A percentile compares a stretch with the other conserved stretches of the same genome.
These are phyloP conservation scores for Colletotrichum filicis DNA, from an alignment of 2,329 filamentous ascomycete species.

Conservation along the genomic window DNA sequence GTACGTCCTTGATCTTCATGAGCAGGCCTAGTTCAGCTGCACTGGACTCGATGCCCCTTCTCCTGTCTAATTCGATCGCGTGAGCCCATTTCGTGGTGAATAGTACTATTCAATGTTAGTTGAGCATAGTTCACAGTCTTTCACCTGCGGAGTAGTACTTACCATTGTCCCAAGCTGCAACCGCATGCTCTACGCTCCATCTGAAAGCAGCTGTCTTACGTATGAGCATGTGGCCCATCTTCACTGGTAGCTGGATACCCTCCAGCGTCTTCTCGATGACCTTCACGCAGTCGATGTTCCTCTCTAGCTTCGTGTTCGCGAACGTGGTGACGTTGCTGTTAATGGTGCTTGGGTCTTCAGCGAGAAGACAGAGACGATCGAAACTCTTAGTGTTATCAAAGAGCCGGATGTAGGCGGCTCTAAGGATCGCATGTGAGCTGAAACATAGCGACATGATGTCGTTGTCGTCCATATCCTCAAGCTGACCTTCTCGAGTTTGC, in stretches of 20 bases:
- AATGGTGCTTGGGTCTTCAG: neutral
- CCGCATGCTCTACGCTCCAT: slow-evolving; percentile 8
- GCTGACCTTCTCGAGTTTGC: neutral
- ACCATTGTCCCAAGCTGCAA: neutral
- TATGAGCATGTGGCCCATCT: slow-evolving; percentile 7
- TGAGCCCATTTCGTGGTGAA: slow-evolving; percentile 1
- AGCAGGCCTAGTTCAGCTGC: neutral
- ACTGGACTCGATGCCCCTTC: neutral
- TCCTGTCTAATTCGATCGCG: neutral
- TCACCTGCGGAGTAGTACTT: too few species aligned
- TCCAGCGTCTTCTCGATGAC: neutral
- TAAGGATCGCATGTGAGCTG: neutral
- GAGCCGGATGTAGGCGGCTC: neutral
- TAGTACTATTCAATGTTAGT: neutral
- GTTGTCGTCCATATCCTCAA: neutral
- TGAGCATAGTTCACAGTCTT: neutral
- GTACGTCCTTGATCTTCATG: neutral
- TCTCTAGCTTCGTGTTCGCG: neutral
- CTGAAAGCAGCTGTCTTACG: slow-evolving; percentile 2
- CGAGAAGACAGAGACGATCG: neutral
- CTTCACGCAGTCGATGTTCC: neutral
- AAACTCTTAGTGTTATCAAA: neutral
- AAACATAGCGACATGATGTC: neutral
- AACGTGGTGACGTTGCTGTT: neutral
- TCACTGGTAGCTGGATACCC: neutral